Percentiles rank a stretch among this genome's conserved stretches.
phyloP scores from a whole-genome alignment of 106 monocot genomes.

The Dactylorhiza incarnata region DNA sequence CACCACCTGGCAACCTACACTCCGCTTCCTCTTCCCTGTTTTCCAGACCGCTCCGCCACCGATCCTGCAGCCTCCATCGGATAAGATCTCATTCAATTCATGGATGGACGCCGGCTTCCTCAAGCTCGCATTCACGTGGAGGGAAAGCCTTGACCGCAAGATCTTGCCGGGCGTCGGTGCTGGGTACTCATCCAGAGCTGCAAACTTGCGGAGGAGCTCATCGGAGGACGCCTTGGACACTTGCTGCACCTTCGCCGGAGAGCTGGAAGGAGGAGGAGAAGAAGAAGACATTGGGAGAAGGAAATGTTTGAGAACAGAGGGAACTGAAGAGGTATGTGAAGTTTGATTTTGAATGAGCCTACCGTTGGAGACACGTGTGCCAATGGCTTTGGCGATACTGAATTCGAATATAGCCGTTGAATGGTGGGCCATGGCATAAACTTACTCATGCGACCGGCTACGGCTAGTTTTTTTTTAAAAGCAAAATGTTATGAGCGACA shows the following conservation, averaged over 20 bases:
- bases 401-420: no score
- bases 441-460: no score
- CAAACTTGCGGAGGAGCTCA: constrained; percentile 77
- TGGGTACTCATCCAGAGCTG: constrained; percentile 30
- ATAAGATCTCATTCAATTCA: constrained; percentile 17
- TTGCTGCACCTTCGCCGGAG: constrained; percentile 28
- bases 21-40: constrained; percentile 14
- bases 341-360: no score
- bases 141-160: neutral
- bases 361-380: no score
- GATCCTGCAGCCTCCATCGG: neutral
- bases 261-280: neutral
- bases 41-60: neutral
- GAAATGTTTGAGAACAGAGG: no score
- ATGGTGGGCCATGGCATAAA: no score
- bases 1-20: constrained; percentile 16
- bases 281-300: neutral
- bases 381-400: no score
- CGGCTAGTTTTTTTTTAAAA: no score
- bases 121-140: constrained; percentile 26
- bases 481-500: no score
- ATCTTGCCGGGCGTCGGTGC: neutral
- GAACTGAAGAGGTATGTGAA: no score
- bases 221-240: constrained; percentile 77
- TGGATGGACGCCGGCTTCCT: constrained; percentile 25